Evolutionary conservation across 768 basidiomycete genomes (phyloP).

Genomic region (Termitomyces sp.): DNA sequence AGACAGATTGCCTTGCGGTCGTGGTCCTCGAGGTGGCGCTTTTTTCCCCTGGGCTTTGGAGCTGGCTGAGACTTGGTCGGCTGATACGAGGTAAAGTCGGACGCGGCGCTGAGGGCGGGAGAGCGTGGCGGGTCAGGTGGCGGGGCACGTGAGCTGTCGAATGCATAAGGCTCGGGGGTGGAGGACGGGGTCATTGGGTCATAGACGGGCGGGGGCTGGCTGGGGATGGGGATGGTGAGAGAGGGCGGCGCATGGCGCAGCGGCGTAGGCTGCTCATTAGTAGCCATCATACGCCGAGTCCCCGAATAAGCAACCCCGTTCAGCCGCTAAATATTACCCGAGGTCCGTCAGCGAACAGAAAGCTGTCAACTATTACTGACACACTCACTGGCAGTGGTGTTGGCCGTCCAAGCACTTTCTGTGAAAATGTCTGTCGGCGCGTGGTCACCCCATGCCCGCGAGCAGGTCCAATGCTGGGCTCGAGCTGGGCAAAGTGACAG

Average conservation of each 20-base stretch:
- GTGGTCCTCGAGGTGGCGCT: conserved; percentile 70
- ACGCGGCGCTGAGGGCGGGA: conserved; percentile 57
- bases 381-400: conserved; percentile 19
- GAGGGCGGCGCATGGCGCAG: conserved; percentile 32
- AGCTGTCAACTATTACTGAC: background rate
- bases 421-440: conserved; percentile 33
- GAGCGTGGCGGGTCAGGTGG: conserved; percentile 46
- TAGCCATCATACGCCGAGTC: conserved; percentile 37
- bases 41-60: conserved; percentile 45
- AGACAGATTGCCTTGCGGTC: conserved; percentile 76
- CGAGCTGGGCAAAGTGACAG: conserved; percentile 34
- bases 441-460: conserved; percentile 33
- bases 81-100: conserved; percentile 23
- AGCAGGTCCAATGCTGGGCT: conserved; percentile 51
- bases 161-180: conserved; percentile 43
- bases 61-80: background rate
- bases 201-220: conserved; percentile 35
- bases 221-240: conserved; percentile 24
- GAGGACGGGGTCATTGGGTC: conserved; percentile 44
- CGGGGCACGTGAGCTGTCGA: conserved; percentile 45
- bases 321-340: conserved; percentile 18
- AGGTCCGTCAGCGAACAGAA: background rate
- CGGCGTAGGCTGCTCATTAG: conserved; percentile 26
- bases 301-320: conserved; percentile 32
- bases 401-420: conserved; percentile 6